phyloP scores from a whole-genome alignment of 371 early-diverging fungal species.

The Mucor plumbeus region DNA sequence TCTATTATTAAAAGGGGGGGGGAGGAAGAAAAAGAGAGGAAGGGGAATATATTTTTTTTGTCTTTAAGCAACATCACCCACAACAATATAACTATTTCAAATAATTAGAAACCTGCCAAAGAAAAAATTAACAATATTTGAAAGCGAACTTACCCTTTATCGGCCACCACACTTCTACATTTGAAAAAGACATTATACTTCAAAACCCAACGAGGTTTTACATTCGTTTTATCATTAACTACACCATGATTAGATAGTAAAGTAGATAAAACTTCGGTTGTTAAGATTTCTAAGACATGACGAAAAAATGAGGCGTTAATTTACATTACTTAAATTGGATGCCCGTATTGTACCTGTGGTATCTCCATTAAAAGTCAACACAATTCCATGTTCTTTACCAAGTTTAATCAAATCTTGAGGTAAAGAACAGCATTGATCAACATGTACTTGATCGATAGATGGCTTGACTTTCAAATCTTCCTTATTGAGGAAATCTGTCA shows the following conservation, averaged over 20 bases:
- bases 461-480: conserved; percentile 33
- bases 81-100: conserved; percentile 39
- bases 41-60: not conserved
- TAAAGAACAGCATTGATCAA: conserved; percentile 55
- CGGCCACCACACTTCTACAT: conserved; percentile 53
- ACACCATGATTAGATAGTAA: conserved; percentile 38
- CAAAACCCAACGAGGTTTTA: conserved; percentile 53
- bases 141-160: conserved; percentile 55
- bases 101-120: conserved; percentile 1
- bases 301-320: not conserved
- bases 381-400: conserved; percentile 51
- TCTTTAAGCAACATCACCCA: conserved; percentile 31
- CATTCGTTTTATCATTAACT: conserved; percentile 10
- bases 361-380: conserved; percentile 59
- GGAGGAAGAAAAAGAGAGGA: not conserved
- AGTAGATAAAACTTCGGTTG: conserved; percentile 35
- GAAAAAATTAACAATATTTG: not conserved
- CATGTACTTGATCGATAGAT: conserved; percentile 48
- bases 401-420: conserved; percentile 53
- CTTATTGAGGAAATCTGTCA: conserved; percentile 31
- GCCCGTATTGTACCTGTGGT: conserved; percentile 40
- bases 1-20: not conserved
- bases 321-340: not conserved
- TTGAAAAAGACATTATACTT: conserved; percentile 63
- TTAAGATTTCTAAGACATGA: conserved; percentile 38